Evolutionary conservation across 495 filamentous ascomycete species (phyloP).

Genomic region (Emericellopsis terricola): DNA sequence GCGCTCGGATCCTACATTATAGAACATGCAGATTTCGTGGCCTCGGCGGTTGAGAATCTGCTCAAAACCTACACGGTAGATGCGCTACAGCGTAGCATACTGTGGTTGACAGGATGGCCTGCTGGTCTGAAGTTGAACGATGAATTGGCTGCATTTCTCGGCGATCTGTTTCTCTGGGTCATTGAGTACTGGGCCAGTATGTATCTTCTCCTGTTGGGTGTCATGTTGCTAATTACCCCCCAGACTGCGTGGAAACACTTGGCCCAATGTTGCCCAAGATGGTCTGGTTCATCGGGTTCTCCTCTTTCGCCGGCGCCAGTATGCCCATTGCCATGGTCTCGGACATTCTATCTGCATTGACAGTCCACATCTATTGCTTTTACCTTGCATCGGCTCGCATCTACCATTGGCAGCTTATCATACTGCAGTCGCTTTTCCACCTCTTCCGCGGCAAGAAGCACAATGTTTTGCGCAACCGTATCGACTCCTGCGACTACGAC

Average conservation of each 20-base stretch:
- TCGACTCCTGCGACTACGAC: slow-evolving; percentile 97
- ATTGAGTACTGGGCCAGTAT: slow-evolving; percentile 89
- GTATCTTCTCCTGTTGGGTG: too few relatives aligned
- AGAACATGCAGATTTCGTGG: slow-evolving; percentile 78
- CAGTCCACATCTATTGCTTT: slow-evolving; percentile 92
- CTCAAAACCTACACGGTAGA: slow-evolving; percentile 74
- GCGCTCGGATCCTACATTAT: slow-evolving; percentile 93
- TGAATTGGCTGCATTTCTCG: slow-evolving; percentile 82
- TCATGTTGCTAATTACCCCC: neutral
- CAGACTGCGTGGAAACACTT: slow-evolving; percentile 56
- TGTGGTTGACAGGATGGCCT: slow-evolving; percentile 94
- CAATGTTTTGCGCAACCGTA: slow-evolving; percentile 91
- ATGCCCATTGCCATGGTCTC: slow-evolving; percentile 96
- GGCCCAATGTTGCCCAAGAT: slow-evolving; percentile 66
- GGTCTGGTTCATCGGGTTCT: slow-evolving; percentile 86
- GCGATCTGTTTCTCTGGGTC: slow-evolving; percentile 92
- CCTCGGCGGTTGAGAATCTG: slow-evolving; percentile 59
- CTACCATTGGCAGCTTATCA: slow-evolving; percentile 95
- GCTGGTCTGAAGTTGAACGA: slow-evolving; percentile 95
- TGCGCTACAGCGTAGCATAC: slow-evolving; percentile 74
- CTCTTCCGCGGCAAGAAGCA: slow-evolving; percentile 95
- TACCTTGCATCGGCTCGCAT: slow-evolving; percentile 93
- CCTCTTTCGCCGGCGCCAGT: slow-evolving; percentile 85
- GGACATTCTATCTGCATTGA: slow-evolving; percentile 79
- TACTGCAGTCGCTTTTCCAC: slow-evolving; percentile 92